A percentile compares a stretch with the other conserved stretches of the same genome.
Conservation (phyloP, 192 early-diverging fungal genomes). For the Lobosporangium transversale region DNA sequence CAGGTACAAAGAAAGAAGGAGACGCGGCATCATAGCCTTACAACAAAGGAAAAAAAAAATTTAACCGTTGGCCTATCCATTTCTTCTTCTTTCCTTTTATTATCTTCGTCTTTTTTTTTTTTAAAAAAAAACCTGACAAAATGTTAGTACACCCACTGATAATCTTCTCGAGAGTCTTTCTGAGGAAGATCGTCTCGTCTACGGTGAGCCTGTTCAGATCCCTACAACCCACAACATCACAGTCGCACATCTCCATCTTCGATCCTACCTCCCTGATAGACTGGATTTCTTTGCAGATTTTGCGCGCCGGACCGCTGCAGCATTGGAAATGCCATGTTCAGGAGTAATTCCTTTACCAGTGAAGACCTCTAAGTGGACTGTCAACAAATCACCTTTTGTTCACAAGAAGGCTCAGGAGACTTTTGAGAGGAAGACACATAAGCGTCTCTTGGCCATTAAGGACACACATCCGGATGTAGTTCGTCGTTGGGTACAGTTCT, state of each 20-base stretch:
- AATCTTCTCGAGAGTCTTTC: slow-evolving; percentile 35
- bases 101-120: neutral
- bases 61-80: too few species aligned
- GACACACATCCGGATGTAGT: slow-evolving; percentile 81
- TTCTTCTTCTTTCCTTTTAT: too few species aligned
- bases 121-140: too few species aligned
- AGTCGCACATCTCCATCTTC: slow-evolving; percentile 81
- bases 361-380: slow-evolving; percentile 82
- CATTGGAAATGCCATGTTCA: slow-evolving; percentile 77
- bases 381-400: slow-evolving; percentile 93
- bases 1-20: slow-evolving; percentile 39
- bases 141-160: slow-evolving; percentile 11
- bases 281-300: slow-evolving; percentile 91
- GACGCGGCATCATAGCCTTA: too few species aligned
- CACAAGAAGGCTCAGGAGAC: slow-evolving; percentile 97
- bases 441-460: slow-evolving; percentile 81
- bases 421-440: slow-evolving; percentile 93
- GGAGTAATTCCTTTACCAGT: slow-evolving; percentile 77
- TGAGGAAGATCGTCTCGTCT: slow-evolving; percentile 42
- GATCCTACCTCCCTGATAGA: slow-evolving; percentile 82
- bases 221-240: slow-evolving; percentile 72
- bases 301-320: slow-evolving; percentile 80
- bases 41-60: too few species aligned
- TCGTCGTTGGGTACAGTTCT: slow-evolving; percentile 80
- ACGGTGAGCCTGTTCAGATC: slow-evolving; percentile 58